Base-by-base conservation (phyloP, 1,139 yeast species). In the Sugiyamaella pinicola region DNA sequence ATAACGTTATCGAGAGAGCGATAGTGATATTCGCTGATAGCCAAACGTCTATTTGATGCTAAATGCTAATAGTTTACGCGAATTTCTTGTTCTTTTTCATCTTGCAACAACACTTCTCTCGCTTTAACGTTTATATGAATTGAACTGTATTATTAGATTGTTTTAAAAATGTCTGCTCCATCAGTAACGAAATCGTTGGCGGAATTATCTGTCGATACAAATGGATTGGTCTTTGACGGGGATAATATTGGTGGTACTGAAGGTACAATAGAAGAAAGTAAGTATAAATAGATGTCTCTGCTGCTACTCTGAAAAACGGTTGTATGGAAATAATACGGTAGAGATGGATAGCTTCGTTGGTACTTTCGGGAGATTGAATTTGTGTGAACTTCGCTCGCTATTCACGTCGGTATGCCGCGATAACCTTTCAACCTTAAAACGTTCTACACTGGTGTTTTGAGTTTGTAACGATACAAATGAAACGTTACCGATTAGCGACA, bases 221-320 rank as follows among this genome's bases (percentile, higher is more conserved):
- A 24, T 26, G 21, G 13, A 13, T 40, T n/a, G n/a, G n/a, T n/a
- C n/a, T n/a, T 22, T 40, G 34, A 22, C n/a, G 37, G 13, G 37
- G 37, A 33, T 5, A 31, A 18, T 42, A 42, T 31, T 12, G 38
- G 28, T 17, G 35, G 37, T 15, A 34, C 33, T 33, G 47, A 37
- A 3, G 22, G 17, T 19, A 33, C 47, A 6, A 33, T 43, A 29
- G 47, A 43, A 19, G 47, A 43, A 33, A 34, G 47, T 43, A 43
- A 43, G 47, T 43, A 43, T 22, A 4, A 10, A 15, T 13, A 31
- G 24, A 37, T 24, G 41, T 12, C 10, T 8, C n/a, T 3, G 41
- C 3, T 6, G 26, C 7, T 19, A 19, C 7, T 6, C n/a, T 8
- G 26, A 18, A 15, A n/a, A 37, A 9, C 13, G 3, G 41, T 24